Conservation (phyloP, 2,329 filamentous ascomycete species). For the Fusarium miscanthi region DNA sequence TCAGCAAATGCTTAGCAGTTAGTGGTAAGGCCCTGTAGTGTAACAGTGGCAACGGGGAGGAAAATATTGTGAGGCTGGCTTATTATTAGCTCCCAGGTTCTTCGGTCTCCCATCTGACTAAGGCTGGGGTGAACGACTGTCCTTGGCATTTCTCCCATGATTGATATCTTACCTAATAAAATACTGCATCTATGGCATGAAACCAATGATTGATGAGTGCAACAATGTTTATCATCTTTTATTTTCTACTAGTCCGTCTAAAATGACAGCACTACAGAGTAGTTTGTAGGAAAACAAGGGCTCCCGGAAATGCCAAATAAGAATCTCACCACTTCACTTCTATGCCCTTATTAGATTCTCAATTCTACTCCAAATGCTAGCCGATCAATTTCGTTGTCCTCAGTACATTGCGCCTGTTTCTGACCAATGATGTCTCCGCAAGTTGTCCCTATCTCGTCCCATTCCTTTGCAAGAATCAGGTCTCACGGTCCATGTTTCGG, state of each 20-base stretch:
- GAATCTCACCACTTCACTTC: background rate
- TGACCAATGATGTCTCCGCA: background rate
- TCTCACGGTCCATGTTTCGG: slow-evolving; percentile 24
- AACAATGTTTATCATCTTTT: background rate
- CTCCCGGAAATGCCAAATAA: background rate
- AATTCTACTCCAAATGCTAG: background rate
- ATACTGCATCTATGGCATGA: background rate
- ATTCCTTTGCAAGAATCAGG: slow-evolving; percentile 1
- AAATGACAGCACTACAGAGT: background rate
- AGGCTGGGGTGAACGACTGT: background rate
- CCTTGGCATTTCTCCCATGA: background rate
- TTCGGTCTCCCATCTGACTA: background rate
- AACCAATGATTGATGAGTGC: background rate
- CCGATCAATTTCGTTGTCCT: background rate
- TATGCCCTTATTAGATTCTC: background rate
- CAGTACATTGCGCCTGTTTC: background rate
- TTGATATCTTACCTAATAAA: background rate
- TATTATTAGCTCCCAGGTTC: background rate
- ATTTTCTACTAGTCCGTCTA: background rate
- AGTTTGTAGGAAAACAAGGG: background rate
- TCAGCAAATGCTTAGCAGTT: background rate
- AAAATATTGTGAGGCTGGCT: background rate
- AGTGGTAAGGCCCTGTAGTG: background rate
- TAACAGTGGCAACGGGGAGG: background rate
- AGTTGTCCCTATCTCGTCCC: background rate